Evolutionary conservation across 1,139 yeast species (phyloP).

Genomic region (Debaryomyces udenii): DNA sequence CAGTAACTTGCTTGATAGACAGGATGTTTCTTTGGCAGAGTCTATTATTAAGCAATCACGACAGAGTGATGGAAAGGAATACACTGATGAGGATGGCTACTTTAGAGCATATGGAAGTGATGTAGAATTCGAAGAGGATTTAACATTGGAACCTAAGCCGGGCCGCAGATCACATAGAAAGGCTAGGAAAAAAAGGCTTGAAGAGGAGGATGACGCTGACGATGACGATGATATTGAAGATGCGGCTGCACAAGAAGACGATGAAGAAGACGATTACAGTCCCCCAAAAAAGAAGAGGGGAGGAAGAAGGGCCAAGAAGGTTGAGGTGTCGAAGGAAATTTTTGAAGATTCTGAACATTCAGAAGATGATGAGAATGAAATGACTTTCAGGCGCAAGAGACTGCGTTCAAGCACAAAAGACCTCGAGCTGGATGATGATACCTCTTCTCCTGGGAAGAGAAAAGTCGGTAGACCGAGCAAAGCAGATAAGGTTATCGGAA

Average conservation of each 20-base stretch:
- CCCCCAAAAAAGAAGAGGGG: conserved; percentile 9
- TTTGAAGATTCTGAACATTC: background rate
- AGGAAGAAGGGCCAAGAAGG: conserved; percentile 7
- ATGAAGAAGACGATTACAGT: conserved; percentile 10
- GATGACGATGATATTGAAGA: conserved; percentile 4
- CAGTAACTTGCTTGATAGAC: conserved; percentile 30
- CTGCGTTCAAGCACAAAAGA: conserved; percentile 1
- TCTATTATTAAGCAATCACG: conserved; percentile 33
- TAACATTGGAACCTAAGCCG: conserved; percentile 11
- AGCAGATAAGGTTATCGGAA: conserved; percentile 33
- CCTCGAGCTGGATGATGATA: background rate
- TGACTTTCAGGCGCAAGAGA: background rate
- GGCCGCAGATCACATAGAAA: conserved; percentile 5
- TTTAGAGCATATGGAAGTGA: conserved; percentile 30
- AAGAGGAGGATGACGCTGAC: conserved; percentile 2
- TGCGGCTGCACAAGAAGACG: conserved; percentile 4
- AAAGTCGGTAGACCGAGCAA: conserved; percentile 41
- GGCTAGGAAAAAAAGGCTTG: conserved; percentile 1
- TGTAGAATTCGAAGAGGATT: conserved; percentile 36
- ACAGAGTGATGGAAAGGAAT: conserved; percentile 1
- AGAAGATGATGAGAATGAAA: conserved; percentile 10
- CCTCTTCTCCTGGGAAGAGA: conserved; percentile 10
- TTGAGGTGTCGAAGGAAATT: conserved; percentile 2
- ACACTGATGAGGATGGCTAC: conserved; percentile 13
- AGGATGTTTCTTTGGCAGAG: conserved; percentile 54